These are phyloP conservation scores for Aspergillus amoenus DNA, from an alignment of 2,329 filamentous ascomycete species.

Conservation along the genomic window DNA sequence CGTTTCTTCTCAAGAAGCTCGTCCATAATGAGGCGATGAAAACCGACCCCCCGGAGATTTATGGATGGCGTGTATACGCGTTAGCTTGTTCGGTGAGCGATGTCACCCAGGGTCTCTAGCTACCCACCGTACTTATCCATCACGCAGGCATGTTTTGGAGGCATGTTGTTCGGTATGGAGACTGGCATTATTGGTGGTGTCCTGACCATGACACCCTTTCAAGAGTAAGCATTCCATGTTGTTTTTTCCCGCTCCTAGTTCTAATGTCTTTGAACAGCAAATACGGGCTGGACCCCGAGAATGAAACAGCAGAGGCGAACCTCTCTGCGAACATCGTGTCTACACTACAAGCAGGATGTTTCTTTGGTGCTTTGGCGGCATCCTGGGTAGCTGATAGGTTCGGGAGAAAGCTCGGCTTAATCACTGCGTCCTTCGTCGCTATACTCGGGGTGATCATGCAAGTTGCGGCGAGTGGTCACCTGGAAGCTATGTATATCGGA, in stretches of 20 bases:
- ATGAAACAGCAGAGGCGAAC: constrained; percentile 48
- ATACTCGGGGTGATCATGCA: constrained; percentile 65
- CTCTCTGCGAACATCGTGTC: constrained; percentile 68
- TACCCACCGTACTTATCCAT: neutral
- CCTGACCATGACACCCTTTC: constrained; percentile 59
- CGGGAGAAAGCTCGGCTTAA: constrained; percentile 57
- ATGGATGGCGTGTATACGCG: constrained; percentile 67
- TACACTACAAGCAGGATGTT: constrained; percentile 69
- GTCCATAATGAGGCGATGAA: constrained; percentile 72
- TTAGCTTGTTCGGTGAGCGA: constrained; percentile 57
- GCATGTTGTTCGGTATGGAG: constrained; percentile 66
- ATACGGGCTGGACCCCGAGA: constrained; percentile 50
- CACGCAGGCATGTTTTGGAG: constrained; percentile 62
- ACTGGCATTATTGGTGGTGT: constrained; percentile 69
- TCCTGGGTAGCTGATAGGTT: constrained; percentile 41
- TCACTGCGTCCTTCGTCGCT: constrained; percentile 58
- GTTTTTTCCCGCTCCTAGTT: neutral
- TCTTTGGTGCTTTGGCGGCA: constrained; percentile 60
- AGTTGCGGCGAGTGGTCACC: constrained; percentile 58
- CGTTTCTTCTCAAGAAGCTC: constrained; percentile 53
- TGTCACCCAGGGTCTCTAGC: neutral
- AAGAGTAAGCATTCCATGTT: constrained; percentile 42
- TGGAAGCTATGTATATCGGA: constrained; percentile 66
- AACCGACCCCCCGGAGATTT: constrained; percentile 65
- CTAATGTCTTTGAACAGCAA: constrained; percentile 41